Base-by-base conservation (phyloP, 2,329 filamentous ascomycete species). In the Ilyonectria robusta region DNA sequence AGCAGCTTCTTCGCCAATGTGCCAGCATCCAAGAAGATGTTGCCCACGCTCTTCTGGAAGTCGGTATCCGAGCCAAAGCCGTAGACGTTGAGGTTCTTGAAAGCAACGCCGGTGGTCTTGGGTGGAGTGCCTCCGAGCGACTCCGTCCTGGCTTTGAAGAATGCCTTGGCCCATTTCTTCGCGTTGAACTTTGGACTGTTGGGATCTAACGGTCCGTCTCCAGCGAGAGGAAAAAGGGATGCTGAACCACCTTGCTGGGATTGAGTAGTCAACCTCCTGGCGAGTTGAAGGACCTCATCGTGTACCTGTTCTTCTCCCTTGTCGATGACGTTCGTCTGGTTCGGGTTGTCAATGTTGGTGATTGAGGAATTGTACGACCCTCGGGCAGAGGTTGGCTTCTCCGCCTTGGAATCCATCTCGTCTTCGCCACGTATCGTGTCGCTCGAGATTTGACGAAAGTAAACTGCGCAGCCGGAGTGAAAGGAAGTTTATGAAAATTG, bases 61-160 rank as follows among this genome's bases (percentile, higher is more conserved):
- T 92, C 90, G 0, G 90, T 91, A 0, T 87, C 83, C 40, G 85
- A 85, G n/a, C 90, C 90, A 73, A 86, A 92, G 15, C 91, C 90
- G 72, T 88, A 88, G 2, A 91, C 88, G 67, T 86, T 91, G 55
- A 93, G 81, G 72, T 92, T 86, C 75, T 86, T 85, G 79, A 90
- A 93, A n/a, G 85, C 83, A 19, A 93, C 83, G 19, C 91, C 90
- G 0, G 58, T 47, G 3, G 58, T 61, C 35, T 47, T 47, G 37
- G 58, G 58, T 8, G 47, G 31, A 31, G 53, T 47, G 3, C 58
- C 58, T 11, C 53, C 58, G 13, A 37, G 40, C 17, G 50, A 11
- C 5, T 35, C 37, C 5, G 33, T 33, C 21, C 58, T 33, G 1
- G 46, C 40, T 33, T 54, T 47, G 8, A 54, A 61, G n/a, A 61